Base-by-base conservation (phyloP, 306 rosid species). In the Geum urbanum region DNA sequence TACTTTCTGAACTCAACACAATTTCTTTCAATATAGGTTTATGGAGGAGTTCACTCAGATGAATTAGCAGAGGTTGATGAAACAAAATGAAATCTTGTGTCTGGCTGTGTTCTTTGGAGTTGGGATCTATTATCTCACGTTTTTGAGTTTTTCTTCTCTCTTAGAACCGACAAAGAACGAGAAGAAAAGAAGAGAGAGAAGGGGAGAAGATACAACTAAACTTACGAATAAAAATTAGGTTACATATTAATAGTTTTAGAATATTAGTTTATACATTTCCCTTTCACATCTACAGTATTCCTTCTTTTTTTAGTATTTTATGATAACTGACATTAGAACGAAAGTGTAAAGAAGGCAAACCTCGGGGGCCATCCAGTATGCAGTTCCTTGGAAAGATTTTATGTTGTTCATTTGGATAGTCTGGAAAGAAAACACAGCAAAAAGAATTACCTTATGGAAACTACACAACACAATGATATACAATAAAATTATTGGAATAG, bases 311-410 rank as follows among this genome's bases (percentile, higher is more conserved):
- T 18, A 20, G 61, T 57, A 40, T 22, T 24, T 24, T 15, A 43
- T 48, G 47, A 44, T 5, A 18, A 24, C 77, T 56, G 4, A 15
- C 0, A 61, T 69, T 57, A 44, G 39, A 74, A 75, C 39, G 51
- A 35, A 32, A 78, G 78, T 44, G 67, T 53, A 75, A 76, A 74
- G 32, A 27, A 32, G 74, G 67, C 89, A 85, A 78, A 94, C 98
- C 98, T 94, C 98, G 58, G 97, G 98, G 19, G 98, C 97, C 98
- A 94, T 94, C 98, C 98, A 94, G 78, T 74, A 87, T 75, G 96
- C 87, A 75, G 97, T 90, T 44, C 98, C 98, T 81, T 80, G 84
- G 78, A 83, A 80, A 47, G 97, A 94, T 78, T 83, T 84, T 63
- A 94, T 84, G 63, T 94, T 97, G 63, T 94, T 90, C 72, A 90